These are phyloP conservation scores for Mycena amicta DNA, from an alignment of 768 basidiomycete genomes.

Conservation along the genomic window DNA sequence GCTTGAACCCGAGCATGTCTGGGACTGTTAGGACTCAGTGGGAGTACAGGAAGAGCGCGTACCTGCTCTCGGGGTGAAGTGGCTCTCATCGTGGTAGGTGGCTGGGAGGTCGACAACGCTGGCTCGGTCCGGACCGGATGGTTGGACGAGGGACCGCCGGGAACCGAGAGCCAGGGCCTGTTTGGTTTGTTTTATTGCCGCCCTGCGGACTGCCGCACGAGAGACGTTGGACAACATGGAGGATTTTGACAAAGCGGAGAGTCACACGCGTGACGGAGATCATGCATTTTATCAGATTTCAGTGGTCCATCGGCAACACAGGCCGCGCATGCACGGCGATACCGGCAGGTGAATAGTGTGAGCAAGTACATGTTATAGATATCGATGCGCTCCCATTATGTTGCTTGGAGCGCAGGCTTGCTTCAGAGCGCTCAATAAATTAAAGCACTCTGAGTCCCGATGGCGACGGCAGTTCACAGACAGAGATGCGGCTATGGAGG, in stretches of 20 bases:
- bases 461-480: no score
- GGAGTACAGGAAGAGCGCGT: slow-evolving; percentile 14
- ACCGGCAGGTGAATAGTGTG: no score
- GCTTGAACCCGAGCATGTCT: slow-evolving; percentile 92
- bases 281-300: slow-evolving; percentile 3
- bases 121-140: slow-evolving; percentile 80
- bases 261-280: slow-evolving; percentile 12
- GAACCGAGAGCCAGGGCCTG: slow-evolving; percentile 31
- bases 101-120: slow-evolving; percentile 82
- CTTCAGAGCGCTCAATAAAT: no score
- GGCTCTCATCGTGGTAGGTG: slow-evolving; percentile 66
- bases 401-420: no score
- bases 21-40: slow-evolving; percentile 14
- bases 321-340: no score
- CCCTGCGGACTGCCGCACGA: slow-evolving; percentile 38
- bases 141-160: slow-evolving; percentile 73
- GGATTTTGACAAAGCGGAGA: slow-evolving; percentile 26
- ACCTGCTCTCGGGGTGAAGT: slow-evolving; percentile 76
- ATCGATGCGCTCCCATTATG: no score
- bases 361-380: no score
- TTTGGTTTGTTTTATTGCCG: slow-evolving; percentile 31
- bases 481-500: no score
- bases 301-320: not conserved
- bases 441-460: no score
- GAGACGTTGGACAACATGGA: slow-evolving; percentile 64